Evolutionary conservation across 768 basidiomycete species (phyloP).

Genomic region (Lanmaoa pseudosensibilis): DNA sequence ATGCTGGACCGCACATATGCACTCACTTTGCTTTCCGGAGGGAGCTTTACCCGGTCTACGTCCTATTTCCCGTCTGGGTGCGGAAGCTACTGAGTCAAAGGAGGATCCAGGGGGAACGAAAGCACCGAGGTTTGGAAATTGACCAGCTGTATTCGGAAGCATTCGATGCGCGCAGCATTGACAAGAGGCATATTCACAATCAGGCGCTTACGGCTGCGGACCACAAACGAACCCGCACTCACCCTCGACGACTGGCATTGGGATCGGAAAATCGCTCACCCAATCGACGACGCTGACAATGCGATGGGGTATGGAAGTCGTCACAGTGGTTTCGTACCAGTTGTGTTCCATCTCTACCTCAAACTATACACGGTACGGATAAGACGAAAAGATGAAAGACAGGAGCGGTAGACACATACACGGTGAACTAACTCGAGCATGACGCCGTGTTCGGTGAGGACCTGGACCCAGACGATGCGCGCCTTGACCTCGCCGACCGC

Average conservation of each 20-base stretch:
- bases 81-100: slow-evolving; percentile 17
- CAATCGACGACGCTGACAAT: slow-evolving; percentile 92
- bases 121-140: slow-evolving; percentile 27
- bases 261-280: slow-evolving; percentile 78
- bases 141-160: slow-evolving; percentile 8
- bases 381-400: not conserved
- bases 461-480: slow-evolving; percentile 76
- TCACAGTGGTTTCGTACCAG: slow-evolving; percentile 92
- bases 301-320: slow-evolving; percentile 68
- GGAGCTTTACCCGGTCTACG: slow-evolving; percentile 17
- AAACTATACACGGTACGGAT: slow-evolving; percentile 45
- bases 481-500: slow-evolving; percentile 80
- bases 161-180: not conserved
- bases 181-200: not conserved
- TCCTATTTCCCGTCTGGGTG: not conserved
- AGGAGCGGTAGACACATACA: slow-evolving; percentile 12
- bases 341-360: slow-evolving; percentile 94
- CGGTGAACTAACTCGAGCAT: slow-evolving; percentile 68
- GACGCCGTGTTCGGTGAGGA: slow-evolving; percentile 63
- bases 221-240: slow-evolving; percentile 6
- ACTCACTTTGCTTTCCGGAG: slow-evolving; percentile 15
- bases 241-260: slow-evolving; percentile 19
- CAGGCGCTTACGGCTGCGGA: slow-evolving; percentile 2
- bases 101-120: slow-evolving; percentile 23
- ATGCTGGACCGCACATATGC: not conserved